Evolutionary conservation across 495 filamentous ascomycete species (phyloP), one percentile per base, ranked within the genome.

Genomic region (Alectoria sarmentosa): DNA sequence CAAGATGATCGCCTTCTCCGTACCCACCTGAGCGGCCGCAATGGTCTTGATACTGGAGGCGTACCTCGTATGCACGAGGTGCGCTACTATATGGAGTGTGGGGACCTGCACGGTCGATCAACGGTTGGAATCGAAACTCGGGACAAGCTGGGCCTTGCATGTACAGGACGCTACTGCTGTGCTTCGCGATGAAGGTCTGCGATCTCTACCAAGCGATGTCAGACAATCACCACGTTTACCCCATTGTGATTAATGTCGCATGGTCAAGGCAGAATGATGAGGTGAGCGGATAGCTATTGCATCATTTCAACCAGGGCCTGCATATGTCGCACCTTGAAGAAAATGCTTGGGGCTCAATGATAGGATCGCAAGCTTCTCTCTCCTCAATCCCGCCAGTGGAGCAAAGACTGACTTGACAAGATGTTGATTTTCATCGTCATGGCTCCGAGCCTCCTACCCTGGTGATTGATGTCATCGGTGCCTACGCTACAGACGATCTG

Each of bases 81-180:
- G 48, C 48, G 48, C 52, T 55, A 55, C 52, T 55, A 55, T 55
- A 34, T 55, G 19, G 21, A 34, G 52, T 8, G 52, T 55, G 52
- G 52, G 46, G 26, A 55, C 52, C 52, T 55, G 52, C 52, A 55
- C 1, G 26, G 17, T 55, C 17, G 52, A 55, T 55, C 52, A 30
- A 34, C 26, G 30, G 28, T 55, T 52, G 23, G 14, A 52, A 30
- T 52, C 13, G 48, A 26, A 30, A 34, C 4, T 19, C 49, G 9
- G 26, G 30, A 55, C 52, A 30, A 34, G 17, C 52, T 55, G 52
- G 6, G 15, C 34, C 13, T 34, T 17, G 52, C 26, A 36, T 55
- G 34, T 55, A 15, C 30, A n/a, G 5, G 28, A 55, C 30, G 52
- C 52, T 55, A 55, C 52, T 34, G 17, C 28, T 3, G 4, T 55